Percentiles rank a stretch among this genome's conserved stretches.
Conservation (phyloP, 2,329 filamentous ascomycete genomes). For the Diaporthe sp. region DNA sequence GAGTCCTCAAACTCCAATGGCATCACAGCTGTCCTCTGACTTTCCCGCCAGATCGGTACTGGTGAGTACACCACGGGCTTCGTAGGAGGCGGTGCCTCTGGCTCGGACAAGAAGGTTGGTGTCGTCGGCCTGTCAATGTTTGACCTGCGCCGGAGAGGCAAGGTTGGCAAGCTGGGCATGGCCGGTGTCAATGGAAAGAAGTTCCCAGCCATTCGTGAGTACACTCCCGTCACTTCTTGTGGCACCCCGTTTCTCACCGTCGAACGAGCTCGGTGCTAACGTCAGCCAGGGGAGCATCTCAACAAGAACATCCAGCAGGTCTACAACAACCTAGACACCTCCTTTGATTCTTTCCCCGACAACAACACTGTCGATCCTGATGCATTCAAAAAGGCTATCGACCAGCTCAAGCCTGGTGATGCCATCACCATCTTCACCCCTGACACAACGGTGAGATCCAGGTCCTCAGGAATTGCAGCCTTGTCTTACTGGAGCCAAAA, state of each 20-base stretch:
- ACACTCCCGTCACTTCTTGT: neutral
- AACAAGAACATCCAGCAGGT: conserved; percentile 88
- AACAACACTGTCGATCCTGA: conserved; percentile 82
- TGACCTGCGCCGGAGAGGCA: conserved; percentile 88
- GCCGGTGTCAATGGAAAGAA: conserved; percentile 90
- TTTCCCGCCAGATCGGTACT: conserved; percentile 78
- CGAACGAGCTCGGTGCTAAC: conserved; percentile 29
- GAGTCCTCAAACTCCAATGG: conserved; percentile 44
- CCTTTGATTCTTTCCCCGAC: conserved; percentile 85
- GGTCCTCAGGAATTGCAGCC: neutral
- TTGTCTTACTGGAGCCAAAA: neutral
- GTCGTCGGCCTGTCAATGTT: conserved; percentile 93
- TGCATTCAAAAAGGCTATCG: conserved; percentile 90
- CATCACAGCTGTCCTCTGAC: neutral
- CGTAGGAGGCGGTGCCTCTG: conserved; percentile 85
- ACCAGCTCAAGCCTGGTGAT: conserved; percentile 83
- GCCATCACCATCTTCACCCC: conserved; percentile 98
- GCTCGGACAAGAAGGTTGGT: conserved; percentile 95
- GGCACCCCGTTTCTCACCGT: neutral
- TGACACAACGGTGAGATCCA: conserved; percentile 74
- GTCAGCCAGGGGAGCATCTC: conserved; percentile 85
- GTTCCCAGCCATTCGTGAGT: conserved; percentile 89
- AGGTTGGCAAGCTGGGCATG: conserved; percentile 89
- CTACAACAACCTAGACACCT: conserved; percentile 91
- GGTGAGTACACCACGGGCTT: conserved; percentile 98